Evolutionary conservation across 2,329 filamentous ascomycete genomes (phyloP), one percentile per base, ranked within the genome.

Genomic region (Graphiopsis chlorocephala): DNA sequence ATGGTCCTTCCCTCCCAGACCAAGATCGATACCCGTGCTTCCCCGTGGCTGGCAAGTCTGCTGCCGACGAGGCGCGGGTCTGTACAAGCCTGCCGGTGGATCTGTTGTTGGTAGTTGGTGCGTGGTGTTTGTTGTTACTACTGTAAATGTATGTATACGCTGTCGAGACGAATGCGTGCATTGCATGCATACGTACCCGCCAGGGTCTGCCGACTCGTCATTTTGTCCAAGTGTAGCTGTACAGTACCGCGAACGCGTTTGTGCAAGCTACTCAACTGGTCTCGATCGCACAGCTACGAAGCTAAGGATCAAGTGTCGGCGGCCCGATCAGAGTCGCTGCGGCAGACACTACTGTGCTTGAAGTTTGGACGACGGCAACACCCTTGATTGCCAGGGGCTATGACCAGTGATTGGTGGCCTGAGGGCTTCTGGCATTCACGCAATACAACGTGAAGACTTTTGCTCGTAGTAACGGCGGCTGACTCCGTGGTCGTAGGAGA

Each of bases 141-240:
- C 28, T 38, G 28, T 45, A 57, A 8, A 25, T 57, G 23, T 23
- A 35, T 25, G 55, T 58, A 33, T 35, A 33, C 48, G 28, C 26
- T 26, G 35, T 50, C 58, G 20, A 55, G 11, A 23, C 48, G 60
- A 48, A 23, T 62, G 25, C 48, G n/a, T 53, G 60, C 60, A 62
- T 62, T 62, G 33, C 48, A 62, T 62, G 33, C 48, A 62, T 55
- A 25, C 38, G 35, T 56, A 38, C 23, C 31, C n/a, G 31, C n/a
- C 31, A 35, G 31, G 20, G 28, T 33, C 17, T 56, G 31, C 53
- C 29, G 53, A 23, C 20, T 56, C 31, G 53, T 31, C 53, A 56
- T 23, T 6, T n/a, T 20, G 31, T 14, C 20, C 28, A 56, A 53
- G 50, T 53, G 31, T 29, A 53, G 38, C 38, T 45, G 50, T 53